Percentiles rank a stretch among this genome's conserved stretches.
These are phyloP conservation scores for Guadua angustifolia DNA, from an alignment of 176 grass and related monocot genomes.

Conservation along the genomic window DNA sequence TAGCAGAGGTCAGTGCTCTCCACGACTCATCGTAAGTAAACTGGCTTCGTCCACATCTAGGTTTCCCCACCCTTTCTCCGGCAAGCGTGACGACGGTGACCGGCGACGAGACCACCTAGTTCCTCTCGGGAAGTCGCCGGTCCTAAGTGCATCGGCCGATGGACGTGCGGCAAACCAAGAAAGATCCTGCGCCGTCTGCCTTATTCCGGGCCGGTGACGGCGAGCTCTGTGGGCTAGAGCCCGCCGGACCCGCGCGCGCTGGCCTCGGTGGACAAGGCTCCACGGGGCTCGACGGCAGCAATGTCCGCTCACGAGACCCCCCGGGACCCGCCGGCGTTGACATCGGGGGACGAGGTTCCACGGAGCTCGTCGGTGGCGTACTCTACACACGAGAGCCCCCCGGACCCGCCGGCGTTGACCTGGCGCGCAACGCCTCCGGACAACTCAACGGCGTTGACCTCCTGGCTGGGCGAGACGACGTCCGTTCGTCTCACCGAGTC, in stretches of 20 bases:
- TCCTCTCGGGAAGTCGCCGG: not conserved
- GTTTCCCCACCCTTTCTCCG: too few species aligned
- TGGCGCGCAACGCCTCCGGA: too few species aligned
- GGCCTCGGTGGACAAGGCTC: not conserved
- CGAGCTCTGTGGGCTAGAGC: not conserved
- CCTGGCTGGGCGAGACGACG: too few species aligned
- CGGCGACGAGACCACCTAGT: not conserved
- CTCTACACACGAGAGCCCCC: not conserved
- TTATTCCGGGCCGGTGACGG: not conserved
- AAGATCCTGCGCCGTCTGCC: not conserved
- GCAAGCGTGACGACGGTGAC: too few species aligned
- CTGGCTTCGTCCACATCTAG: too few species aligned
- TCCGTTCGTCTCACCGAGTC: not conserved
- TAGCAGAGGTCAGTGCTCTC: too few species aligned
- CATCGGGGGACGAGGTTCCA: not conserved
- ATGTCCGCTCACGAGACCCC: too few species aligned
- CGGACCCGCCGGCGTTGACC: not conserved
- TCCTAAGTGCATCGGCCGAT: not conserved
- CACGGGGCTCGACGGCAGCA: not conserved
- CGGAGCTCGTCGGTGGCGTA: not conserved
- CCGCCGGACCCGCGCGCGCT: not conserved
- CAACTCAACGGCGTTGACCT: too few species aligned
- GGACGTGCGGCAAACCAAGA: not conserved
- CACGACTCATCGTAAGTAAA: not conserved
- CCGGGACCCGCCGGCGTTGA: not conserved